Percentiles rank a stretch among this genome's conserved stretches.
These are phyloP conservation scores for Ustilago loliicola DNA, from an alignment of 1,284 basidiomycete species.

Conservation along the genomic window DNA sequence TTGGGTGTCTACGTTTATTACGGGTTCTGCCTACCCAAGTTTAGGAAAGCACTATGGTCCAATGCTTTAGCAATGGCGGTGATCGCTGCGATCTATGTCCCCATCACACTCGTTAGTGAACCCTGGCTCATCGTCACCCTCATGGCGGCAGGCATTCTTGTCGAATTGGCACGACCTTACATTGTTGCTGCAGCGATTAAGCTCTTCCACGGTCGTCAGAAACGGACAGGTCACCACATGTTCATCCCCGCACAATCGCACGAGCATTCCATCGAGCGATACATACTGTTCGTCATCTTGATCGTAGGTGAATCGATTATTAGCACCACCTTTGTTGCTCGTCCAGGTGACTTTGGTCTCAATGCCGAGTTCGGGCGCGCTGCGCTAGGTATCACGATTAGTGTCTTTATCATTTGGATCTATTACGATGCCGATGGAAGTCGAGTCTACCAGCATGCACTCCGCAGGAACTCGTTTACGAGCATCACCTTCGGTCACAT, in stretches of 20 bases:
- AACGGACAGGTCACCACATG: constrained; percentile 49
- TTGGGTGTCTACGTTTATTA: constrained; percentile 60
- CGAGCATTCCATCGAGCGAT: constrained; percentile 63
- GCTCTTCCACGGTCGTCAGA: constrained; percentile 47
- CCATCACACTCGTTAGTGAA: constrained; percentile 45
- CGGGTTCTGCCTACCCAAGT: constrained; percentile 62
- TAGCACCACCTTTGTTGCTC: constrained; percentile 44
- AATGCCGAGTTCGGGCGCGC: constrained; percentile 56
- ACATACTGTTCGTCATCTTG: constrained; percentile 64
- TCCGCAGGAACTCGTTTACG: constrained; percentile 65
- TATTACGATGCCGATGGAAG: constrained; percentile 63
- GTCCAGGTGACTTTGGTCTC: constrained; percentile 38
- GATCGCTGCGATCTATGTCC: constrained; percentile 60
- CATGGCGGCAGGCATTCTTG: constrained; percentile 51
- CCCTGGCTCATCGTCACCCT: constrained; percentile 52
- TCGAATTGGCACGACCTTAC: constrained; percentile 56
- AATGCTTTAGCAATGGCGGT: constrained; percentile 49
- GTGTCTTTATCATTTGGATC: constrained; percentile 67
- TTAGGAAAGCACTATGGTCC: constrained; percentile 61
- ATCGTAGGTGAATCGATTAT: constrained; percentile 65
- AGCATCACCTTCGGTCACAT: constrained; percentile 64
- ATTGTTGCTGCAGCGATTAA: constrained; percentile 50
- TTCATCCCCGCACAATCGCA: constrained; percentile 63
- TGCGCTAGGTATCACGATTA: constrained; percentile 58
- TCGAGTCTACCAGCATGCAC: constrained; percentile 67